Conservation (phyloP, 192 early-diverging fungal species). For the Rhizophagus sp. region DNA sequence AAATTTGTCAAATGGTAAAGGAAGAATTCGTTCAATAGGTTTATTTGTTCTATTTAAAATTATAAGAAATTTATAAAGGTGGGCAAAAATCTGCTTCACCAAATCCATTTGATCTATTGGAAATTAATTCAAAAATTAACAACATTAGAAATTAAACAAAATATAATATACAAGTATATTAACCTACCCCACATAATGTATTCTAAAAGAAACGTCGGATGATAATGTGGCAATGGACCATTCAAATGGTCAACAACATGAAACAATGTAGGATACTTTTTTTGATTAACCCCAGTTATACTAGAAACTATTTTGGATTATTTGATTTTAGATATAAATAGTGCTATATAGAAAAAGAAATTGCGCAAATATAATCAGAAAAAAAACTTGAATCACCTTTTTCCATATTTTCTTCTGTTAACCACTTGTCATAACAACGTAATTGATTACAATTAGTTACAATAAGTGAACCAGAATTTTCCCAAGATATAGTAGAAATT, state of each 20-base stretch:
- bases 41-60: slow-evolving; percentile 54
- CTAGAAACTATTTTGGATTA: slow-evolving; percentile 14
- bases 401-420: slow-evolving; percentile 51
- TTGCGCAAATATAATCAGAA: slow-evolving; percentile 11
- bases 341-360: slow-evolving; percentile 22
- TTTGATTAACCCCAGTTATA: slow-evolving; percentile 30
- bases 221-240: slow-evolving; percentile 71
- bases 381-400: slow-evolving; percentile 29
- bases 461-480: slow-evolving; percentile 59
- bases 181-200: slow-evolving; percentile 71
- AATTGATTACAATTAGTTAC: slow-evolving; percentile 58
- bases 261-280: slow-evolving; percentile 50
- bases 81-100: slow-evolving; percentile 60
- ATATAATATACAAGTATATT: neutral
- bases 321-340: slow-evolving; percentile 19
- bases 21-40: slow-evolving; percentile 51
- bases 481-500: slow-evolving; percentile 53
- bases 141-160: neutral
- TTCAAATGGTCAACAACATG: slow-evolving; percentile 53
- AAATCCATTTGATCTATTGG: slow-evolving; percentile 61
- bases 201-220: slow-evolving; percentile 68
- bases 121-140: neutral
- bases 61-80: slow-evolving; percentile 65
- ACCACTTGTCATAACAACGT: slow-evolving; percentile 66
- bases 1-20: slow-evolving; percentile 65